phyloP scores from a whole-genome alignment of 768 basidiomycete species.

The Naganishia antarctica region DNA sequence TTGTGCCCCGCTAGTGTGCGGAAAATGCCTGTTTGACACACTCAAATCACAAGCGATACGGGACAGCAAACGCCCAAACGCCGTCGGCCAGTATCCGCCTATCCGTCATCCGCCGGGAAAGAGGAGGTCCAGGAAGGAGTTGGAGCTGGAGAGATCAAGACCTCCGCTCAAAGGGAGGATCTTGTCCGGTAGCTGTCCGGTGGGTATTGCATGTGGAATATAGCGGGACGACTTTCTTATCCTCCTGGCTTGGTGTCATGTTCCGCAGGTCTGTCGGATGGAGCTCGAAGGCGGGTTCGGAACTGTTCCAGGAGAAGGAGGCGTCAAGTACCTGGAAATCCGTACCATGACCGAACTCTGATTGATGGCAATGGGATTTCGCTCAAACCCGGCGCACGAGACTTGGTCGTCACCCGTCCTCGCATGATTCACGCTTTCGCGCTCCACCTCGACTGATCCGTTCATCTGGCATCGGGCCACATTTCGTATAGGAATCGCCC shows the following conservation, averaged over 20 bases:
- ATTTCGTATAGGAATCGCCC: no score
- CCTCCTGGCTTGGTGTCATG: background rate
- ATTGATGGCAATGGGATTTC: background rate
- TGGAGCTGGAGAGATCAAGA: constrained; percentile 8
- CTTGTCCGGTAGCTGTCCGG: constrained; percentile 19
- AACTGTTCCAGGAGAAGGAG: constrained; percentile 26
- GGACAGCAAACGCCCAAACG: constrained; percentile 19
- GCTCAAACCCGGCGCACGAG: background rate
- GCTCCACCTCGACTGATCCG: no score
- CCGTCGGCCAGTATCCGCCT: constrained; percentile 17
- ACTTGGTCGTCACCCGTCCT: no score
- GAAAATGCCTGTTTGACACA: constrained; percentile 28
- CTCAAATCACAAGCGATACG: constrained; percentile 30
- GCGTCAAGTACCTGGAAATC: constrained; percentile 25
- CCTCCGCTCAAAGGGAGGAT: constrained; percentile 15
- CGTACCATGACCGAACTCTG: constrained; percentile 19
- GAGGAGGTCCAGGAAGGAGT: constrained; percentile 5
- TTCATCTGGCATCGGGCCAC: no score
- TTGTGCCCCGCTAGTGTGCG: constrained; percentile 18
- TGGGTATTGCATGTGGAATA: background rate
- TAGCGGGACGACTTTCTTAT: background rate
- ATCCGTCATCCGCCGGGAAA: background rate
- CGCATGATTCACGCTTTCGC: no score
- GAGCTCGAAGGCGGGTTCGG: constrained; percentile 28
- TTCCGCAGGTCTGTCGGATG: constrained; percentile 25